A percentile compares a stretch with the other conserved stretches of the same genome.
These are phyloP conservation scores for Hyphopichia wangnamkhiaoensis DNA, from an alignment of 1,139 yeast species.

Conservation along the genomic window DNA sequence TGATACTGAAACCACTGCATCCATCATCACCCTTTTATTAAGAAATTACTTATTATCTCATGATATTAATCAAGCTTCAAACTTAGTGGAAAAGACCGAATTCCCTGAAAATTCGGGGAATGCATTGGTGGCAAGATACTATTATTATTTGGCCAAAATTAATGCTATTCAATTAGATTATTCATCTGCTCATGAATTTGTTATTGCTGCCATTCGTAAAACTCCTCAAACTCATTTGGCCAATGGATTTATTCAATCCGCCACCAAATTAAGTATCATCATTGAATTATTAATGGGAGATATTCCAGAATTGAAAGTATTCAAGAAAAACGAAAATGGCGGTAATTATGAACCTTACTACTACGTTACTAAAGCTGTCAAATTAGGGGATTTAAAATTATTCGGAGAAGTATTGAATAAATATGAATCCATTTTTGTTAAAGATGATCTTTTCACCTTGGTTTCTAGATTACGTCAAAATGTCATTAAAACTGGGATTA, in stretches of 20 bases:
- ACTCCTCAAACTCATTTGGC: constrained; percentile 93
- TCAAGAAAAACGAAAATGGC: constrained; percentile 63
- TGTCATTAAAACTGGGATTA: constrained; percentile 95
- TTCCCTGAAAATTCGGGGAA: constrained; percentile 87
- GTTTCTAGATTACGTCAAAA: constrained; percentile 92
- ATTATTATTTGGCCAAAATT: constrained; percentile 85
- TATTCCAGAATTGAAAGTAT: constrained; percentile 86
- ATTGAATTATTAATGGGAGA: constrained; percentile 96
- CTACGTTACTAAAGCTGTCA: constrained; percentile 87
- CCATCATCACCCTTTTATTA: constrained; percentile 77
- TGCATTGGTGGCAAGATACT: constrained; percentile 88
- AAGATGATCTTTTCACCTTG: constrained; percentile 81
- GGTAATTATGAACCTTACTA: constrained; percentile 72
- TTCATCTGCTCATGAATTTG: constrained; percentile 85
- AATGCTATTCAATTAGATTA: constrained; percentile 92
- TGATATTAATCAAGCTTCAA: constrained; percentile 85
- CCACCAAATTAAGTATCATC: constrained; percentile 83
- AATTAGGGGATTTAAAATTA: constrained; percentile 82
- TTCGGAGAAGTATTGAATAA: constrained; percentile 74
- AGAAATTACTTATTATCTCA: constrained; percentile 78
- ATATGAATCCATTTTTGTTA: constrained; percentile 62
- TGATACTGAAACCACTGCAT: constrained; percentile 88
- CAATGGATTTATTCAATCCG: constrained; percentile 84
- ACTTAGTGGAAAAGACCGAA: constrained; percentile 83
- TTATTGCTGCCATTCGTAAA: constrained; percentile 90